These are phyloP conservation scores for Talaromyces sp. DNA, from an alignment of 2,329 filamentous ascomycete species.

Conservation along the genomic window DNA sequence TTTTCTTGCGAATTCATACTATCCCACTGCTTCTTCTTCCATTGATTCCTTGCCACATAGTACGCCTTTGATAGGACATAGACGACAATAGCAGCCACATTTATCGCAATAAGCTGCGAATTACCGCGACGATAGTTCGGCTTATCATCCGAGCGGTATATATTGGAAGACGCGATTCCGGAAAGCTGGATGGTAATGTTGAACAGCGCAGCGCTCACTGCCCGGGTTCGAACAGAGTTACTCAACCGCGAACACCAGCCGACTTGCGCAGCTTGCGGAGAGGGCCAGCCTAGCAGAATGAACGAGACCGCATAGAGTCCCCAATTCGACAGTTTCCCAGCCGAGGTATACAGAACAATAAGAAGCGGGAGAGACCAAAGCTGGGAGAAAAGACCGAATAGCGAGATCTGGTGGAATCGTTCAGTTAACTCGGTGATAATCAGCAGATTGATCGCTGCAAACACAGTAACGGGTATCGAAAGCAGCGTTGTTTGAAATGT, in stretches of 20 bases:
- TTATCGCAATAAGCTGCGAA: conserved; percentile 52
- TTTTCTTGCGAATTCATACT: conserved; percentile 35
- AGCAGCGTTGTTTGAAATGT: conserved; percentile 61
- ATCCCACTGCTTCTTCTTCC: conserved; percentile 26
- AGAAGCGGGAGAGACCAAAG: conserved; percentile 52
- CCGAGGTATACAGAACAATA: conserved; percentile 48
- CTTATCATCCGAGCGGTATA: conserved; percentile 52
- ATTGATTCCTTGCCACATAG: conserved; percentile 20
- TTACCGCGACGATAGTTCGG: conserved; percentile 57
- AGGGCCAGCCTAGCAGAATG: conserved; percentile 53
- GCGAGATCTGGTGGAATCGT: conserved; percentile 51
- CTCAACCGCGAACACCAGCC: conserved; percentile 41
- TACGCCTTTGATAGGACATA: conserved; percentile 45
- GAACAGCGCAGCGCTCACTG: conserved; percentile 41
- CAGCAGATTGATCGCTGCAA: conserved; percentile 56
- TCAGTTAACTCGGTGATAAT: conserved; percentile 52
- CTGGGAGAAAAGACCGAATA: conserved; percentile 52
- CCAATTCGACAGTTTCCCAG: conserved; percentile 49
- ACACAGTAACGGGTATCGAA: conserved; percentile 54
- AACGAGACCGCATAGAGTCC: conserved; percentile 49
- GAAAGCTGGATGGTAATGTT: conserved; percentile 44
- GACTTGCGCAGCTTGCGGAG: conserved; percentile 54
- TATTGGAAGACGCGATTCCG: conserved; percentile 39
- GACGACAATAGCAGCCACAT: conserved; percentile 44
- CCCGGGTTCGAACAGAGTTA: conserved; percentile 38